These are phyloP conservation scores for Geotrichum macrosporum DNA, from an alignment of 1,139 yeast genomes.

Conservation along the genomic window DNA sequence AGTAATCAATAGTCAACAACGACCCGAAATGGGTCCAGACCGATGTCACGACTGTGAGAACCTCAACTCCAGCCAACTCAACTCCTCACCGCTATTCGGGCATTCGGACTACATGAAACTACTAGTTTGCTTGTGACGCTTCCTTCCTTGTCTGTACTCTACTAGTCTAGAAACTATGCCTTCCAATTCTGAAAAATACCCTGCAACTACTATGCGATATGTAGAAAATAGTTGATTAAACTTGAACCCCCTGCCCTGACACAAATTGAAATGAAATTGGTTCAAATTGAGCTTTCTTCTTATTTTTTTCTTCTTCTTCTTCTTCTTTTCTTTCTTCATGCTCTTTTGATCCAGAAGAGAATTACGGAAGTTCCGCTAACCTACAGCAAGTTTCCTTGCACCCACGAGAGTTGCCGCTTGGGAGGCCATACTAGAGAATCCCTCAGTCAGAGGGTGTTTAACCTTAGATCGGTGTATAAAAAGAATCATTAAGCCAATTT, in stretches of 20 bases:
- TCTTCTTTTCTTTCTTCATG: constrained; percentile 18
- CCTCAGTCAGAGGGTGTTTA: constrained; percentile 26
- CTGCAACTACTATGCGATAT: too few species aligned
- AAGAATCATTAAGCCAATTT: constrained; percentile 9
- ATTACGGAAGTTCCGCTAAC: constrained; percentile 17
- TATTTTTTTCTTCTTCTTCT: constrained; percentile 16
- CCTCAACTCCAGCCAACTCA: background rate
- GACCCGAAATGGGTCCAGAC: too few species aligned
- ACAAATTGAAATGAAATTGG: constrained; percentile 4
- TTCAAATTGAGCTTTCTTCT: constrained; percentile 1
- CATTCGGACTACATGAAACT: background rate
- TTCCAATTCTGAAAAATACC: constrained; percentile 9
- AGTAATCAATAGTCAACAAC: too few species aligned
- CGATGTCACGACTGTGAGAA: too few species aligned
- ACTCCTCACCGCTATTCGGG: background rate
- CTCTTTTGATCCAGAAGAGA: constrained; percentile 16
- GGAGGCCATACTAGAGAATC: constrained; percentile 25
- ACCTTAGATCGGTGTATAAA: constrained; percentile 17
- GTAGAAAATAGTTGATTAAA: too few species aligned
- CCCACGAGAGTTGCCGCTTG: constrained; percentile 31
- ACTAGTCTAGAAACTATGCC: too few species aligned
- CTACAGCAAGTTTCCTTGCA: constrained; percentile 23
- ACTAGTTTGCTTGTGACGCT: constrained; percentile 1
- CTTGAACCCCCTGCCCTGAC: constrained; percentile 7
- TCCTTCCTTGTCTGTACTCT: constrained; percentile 1